Conservation (phyloP, 1,284 basidiomycete species). For the Flammula alnicola region DNA sequence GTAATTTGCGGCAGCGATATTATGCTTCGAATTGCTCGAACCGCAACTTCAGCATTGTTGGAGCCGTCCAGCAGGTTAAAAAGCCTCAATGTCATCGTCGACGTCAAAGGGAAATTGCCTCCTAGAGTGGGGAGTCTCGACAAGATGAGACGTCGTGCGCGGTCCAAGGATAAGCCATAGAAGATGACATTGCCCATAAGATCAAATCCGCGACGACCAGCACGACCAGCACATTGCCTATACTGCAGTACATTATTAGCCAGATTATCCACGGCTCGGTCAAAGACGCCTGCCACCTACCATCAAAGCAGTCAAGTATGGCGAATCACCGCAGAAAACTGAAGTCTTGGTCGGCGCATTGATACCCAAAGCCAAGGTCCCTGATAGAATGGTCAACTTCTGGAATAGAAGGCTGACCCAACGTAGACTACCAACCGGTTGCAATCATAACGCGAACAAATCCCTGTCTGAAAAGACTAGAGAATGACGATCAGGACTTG, state of each 20-base stretch:
- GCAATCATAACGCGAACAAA: constrained; percentile 68
- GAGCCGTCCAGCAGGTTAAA: constrained; percentile 70
- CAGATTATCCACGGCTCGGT: no score
- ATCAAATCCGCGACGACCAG: constrained; percentile 72
- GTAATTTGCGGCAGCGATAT: constrained; percentile 61
- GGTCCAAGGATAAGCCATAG: constrained; percentile 65
- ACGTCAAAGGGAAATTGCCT: constrained; percentile 68
- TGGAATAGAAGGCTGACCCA: no score
- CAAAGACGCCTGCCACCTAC: no score
- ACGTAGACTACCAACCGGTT: constrained; percentile 58
- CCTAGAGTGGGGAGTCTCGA: constrained; percentile 67
- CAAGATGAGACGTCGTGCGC: constrained; percentile 63
- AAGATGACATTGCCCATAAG: constrained; percentile 73
- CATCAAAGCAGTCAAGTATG: constrained; percentile 66
- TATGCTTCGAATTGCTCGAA: constrained; percentile 54
- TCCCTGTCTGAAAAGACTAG: constrained; percentile 62
- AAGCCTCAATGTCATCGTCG: constrained; percentile 65
- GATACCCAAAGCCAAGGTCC: constrained; percentile 73
- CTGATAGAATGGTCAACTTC: no score
- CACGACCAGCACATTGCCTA: constrained; percentile 72
- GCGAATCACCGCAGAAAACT: constrained; percentile 72
- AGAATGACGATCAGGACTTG: no score
- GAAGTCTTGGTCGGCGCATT: constrained; percentile 72
- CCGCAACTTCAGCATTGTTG: constrained; percentile 49
- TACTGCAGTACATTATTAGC: constrained; percentile 44